Evolutionary conservation across 805 yeast genomes (phyloP), one percentile per base, ranked within the genome.

Genomic region (Spathaspora passalidarum): DNA sequence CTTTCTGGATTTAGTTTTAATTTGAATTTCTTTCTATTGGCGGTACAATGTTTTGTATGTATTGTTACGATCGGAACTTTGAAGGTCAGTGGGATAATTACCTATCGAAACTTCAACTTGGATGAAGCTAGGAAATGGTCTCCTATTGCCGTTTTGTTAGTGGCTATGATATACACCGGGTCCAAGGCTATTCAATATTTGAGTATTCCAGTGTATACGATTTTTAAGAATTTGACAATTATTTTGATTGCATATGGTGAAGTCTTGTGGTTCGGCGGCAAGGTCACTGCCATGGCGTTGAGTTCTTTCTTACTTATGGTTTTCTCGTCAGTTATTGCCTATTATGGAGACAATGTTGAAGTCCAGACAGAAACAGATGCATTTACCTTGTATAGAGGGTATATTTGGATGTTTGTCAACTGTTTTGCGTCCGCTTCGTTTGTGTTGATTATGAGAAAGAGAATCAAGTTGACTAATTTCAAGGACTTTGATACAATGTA

Each of bases 231-330:
- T 72, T 81, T 94, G 69, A 92, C 99, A 51, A 94, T 94, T 63
- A 92, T 94, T 55, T 75, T 94, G 63, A 94, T 94, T 66, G 98
- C 99, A 26, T 94, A 94, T 66, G 98, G 98, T 74, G 99, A 94
- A 73, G 97, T 92, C 26, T 58, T 94, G 50, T 92, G 97, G 95
- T 94, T 92, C 60, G 96, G 97, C 51, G 97, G 97, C 53, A 70
- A 76, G 50, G 97, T 92, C 57, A 83, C 96, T 44, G 68, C 91
- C 32, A 84, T 91, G 94, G 90, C 96, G 40, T 74, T 94, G 54
- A 84, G 89, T 36, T 86, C 98, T 1, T 94, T 94, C 68, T 62
- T 82, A 44, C 77, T 94, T 65, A 94, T 94, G 96, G 97, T 94
- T 44, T 75, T 94, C 48, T 91, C 98, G 9, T 89, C 97, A 14